Evolutionary conservation across 2,329 filamentous ascomycete species (phyloP).

Genomic region (Diaporthe caulivora): DNA sequence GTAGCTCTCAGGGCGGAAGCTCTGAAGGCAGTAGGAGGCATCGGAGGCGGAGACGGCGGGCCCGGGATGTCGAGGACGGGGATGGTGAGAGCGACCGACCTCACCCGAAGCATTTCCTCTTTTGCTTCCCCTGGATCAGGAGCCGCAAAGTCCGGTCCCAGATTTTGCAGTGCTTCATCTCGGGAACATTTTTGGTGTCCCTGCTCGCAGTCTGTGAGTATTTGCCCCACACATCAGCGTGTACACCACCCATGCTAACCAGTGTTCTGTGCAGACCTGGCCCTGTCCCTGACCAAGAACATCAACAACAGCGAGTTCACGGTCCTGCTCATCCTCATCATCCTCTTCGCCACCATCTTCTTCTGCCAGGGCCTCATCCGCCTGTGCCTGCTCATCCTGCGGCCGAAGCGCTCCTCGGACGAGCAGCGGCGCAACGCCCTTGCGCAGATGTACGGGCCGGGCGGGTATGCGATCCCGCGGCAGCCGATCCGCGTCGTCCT

Average conservation of each 20-base stretch:
- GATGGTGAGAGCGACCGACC: conserved; percentile 41
- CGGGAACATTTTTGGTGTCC: conserved; percentile 70
- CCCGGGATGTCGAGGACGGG: conserved; percentile 38
- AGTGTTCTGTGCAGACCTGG: conserved; percentile 70
- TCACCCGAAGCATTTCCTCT: conserved; percentile 59
- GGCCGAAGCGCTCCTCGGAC: conserved; percentile 53
- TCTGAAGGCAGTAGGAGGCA: conserved; percentile 28
- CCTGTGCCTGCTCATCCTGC: conserved; percentile 75
- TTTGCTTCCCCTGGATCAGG: conserved; percentile 68
- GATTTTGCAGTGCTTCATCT: conserved; percentile 72
- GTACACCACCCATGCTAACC: conserved; percentile 20
- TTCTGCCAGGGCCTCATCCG: conserved; percentile 85
- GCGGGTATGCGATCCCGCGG: conserved; percentile 77
- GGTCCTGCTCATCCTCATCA: conserved; percentile 82
- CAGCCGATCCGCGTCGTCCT: conserved; percentile 83
- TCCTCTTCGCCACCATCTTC: conserved; percentile 80
- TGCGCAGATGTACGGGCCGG: conserved; percentile 63
- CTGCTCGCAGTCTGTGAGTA: conserved; percentile 76
- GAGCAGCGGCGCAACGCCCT: conserved; percentile 44
- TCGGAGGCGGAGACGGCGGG: conserved; percentile 30
- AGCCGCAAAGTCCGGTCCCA: conserved; percentile 66
- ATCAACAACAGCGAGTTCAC: conserved; percentile 79
- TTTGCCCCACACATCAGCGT: background rate
- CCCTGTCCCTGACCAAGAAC: conserved; percentile 75
- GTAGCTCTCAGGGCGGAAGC: conserved; percentile 12